Evolutionary conservation across 2,329 filamentous ascomycete species (phyloP), one percentile per base, ranked within the genome.

Genomic region (Cladosporium halotolerans): DNA sequence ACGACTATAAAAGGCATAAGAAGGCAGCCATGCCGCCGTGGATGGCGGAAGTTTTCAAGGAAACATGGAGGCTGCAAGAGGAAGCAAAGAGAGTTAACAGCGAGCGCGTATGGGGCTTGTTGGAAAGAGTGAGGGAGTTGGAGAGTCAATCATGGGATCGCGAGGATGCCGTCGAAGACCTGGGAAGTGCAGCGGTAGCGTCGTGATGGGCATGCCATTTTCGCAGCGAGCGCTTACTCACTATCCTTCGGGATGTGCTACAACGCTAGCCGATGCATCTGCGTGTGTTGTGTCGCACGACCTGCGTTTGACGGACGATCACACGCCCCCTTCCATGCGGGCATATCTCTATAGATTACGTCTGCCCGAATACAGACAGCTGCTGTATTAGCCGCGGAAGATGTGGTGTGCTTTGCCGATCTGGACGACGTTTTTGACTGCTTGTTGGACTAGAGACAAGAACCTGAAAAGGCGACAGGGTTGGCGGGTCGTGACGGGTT

Each of bases 101-200:
- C 38, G 65, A 66, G 41, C 76, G 76, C 55, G 81, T 87, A 33
- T 68, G 70, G 59, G 73, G 75, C 11, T 71, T 93, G 50, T 74
- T 85, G 44, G 66, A 69, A n/a, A 70, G 72, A 39, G 79, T 91
- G 2, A 75, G 79, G 62, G 60, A 60, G 36, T 69, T 96, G 43
- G 91, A 96, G 73, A 75, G 75, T 62, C 75, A 77, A 54, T 89
- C 85, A 32, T 95, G 90, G 89, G 79, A 91, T 69, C 74, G 82
- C 54, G 69, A 73, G 34, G 85, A 80, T 66, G 88, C 88, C 1
- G 79, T 86, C 28, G 88, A 93, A 67, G 54, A 60, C 41, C 44
- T 55, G 56, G 59, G 59, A 11, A 33, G 43, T 11, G 48, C 36
- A n/a, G 34, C 10, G n/a, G 10, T 36, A n/a, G 34, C n/a, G 10